These are phyloP conservation scores for Amanita phalloides DNA, from an alignment of 768 basidiomycete species.

Conservation along the genomic window DNA sequence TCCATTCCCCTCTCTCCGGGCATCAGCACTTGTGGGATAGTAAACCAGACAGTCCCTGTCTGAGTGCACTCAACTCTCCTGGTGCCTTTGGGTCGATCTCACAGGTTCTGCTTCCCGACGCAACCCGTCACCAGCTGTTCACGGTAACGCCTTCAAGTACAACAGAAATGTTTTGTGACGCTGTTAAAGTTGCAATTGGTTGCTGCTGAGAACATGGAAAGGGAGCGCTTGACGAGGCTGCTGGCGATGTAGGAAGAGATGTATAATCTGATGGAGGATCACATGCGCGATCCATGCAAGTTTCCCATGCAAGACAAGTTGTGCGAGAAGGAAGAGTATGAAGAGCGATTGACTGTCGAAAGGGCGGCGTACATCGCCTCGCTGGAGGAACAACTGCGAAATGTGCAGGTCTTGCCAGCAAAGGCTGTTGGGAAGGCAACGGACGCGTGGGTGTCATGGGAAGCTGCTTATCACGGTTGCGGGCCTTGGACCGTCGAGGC, in stretches of 20 bases:
- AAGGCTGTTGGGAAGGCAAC: conserved; percentile 42
- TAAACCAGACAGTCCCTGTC: conserved; percentile 61
- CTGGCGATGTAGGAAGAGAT: conserved; percentile 66
- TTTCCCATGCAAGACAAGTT: conserved; percentile 54
- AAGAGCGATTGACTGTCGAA: conserved; percentile 40
- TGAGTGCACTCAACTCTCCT: conserved; percentile 64
- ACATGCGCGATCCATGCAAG: conserved; percentile 44
- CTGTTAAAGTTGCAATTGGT: conserved; percentile 66
- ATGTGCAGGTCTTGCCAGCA: conserved; percentile 32
- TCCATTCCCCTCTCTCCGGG: conserved; percentile 51
- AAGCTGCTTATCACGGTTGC: conserved; percentile 22
- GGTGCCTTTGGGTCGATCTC: conserved; percentile 72
- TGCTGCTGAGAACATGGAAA: conserved; percentile 53
- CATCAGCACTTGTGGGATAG: conserved; percentile 36
- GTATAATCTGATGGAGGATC: conserved; percentile 46
- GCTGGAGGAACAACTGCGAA: conserved; percentile 51
- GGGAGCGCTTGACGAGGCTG: conserved; percentile 51
- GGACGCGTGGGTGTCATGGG: conserved; percentile 52
- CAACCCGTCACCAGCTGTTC: conserved; percentile 65
- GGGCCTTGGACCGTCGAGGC: conserved; percentile 40
- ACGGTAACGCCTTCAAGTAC: conserved; percentile 23
- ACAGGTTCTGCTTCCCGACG: conserved; percentile 70
- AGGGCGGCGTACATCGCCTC: conserved; percentile 35
- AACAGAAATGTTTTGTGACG: conserved; percentile 36
- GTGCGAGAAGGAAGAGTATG: conserved; percentile 32